These are phyloP conservation scores for Cercospora janseana DNA, from an alignment of 2,329 filamentous ascomycete genomes.

Conservation along the genomic window DNA sequence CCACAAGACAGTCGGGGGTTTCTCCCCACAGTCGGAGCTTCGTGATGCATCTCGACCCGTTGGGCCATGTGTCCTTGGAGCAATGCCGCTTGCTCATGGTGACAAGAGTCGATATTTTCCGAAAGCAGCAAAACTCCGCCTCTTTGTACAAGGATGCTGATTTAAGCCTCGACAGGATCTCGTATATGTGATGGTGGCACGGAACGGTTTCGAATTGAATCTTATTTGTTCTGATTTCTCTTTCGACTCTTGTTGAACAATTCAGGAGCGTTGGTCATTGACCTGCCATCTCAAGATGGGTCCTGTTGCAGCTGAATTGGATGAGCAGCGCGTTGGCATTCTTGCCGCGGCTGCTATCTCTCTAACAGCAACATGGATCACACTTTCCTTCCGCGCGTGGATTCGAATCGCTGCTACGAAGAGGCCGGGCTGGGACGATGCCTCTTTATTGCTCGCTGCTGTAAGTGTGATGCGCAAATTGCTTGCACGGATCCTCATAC, in stretches of 20 bases:
- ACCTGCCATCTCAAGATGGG: slow-evolving; percentile 9
- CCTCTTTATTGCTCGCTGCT: slow-evolving; percentile 41
- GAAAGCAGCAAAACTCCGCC: too few relatives aligned
- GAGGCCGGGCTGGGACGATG: slow-evolving; percentile 48
- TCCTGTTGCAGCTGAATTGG: slow-evolving; percentile 7
- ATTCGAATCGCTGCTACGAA: slow-evolving; percentile 42
- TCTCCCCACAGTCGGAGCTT: too few relatives aligned
- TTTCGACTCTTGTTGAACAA: neutral
- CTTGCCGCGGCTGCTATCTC: slow-evolving; percentile 13
- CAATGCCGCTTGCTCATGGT: too few relatives aligned
- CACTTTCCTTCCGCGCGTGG: slow-evolving; percentile 42
- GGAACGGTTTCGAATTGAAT: too few relatives aligned
- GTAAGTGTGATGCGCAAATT: slow-evolving; percentile 31
- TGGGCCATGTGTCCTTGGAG: too few relatives aligned
- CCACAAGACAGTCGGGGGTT: too few relatives aligned
- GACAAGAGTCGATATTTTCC: too few relatives aligned
- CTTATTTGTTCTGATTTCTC: neutral
- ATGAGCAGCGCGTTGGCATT: slow-evolving; percentile 9
- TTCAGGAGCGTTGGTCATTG: neutral
- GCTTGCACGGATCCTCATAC: slow-evolving; percentile 8
- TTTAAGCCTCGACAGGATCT: too few relatives aligned
- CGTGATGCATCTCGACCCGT: too few relatives aligned
- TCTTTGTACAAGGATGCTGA: too few relatives aligned
- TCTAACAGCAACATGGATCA: slow-evolving; percentile 35
- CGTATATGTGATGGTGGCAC: too few relatives aligned